These are phyloP conservation scores for Rhododendron griersonianum DNA, from an alignment of 148 eudicot genomes.

Conservation along the genomic window DNA sequence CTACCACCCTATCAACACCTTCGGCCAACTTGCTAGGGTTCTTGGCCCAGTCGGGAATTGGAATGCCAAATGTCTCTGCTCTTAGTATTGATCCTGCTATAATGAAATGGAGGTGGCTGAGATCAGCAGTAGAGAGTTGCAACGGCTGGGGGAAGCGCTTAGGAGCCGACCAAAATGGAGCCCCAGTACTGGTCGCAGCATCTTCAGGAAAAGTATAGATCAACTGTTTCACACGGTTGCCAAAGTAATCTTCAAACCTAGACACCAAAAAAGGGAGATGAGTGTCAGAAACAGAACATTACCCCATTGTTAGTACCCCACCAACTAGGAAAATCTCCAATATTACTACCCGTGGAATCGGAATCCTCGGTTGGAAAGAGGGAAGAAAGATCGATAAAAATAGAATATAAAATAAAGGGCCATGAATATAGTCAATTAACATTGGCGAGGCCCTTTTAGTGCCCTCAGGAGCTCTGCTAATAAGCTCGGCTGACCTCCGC, in stretches of 20 bases:
- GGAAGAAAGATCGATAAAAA: too few species aligned
- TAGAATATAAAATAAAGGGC: too few species aligned
- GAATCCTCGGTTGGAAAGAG: too few species aligned
- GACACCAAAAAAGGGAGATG: not conserved
- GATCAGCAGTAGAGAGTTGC: conserved; percentile 58
- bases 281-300: conserved; percentile 5
- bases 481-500: too few species aligned
- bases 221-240: conserved; percentile 76
- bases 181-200: conserved; percentile 80
- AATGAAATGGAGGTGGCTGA: conserved; percentile 69
- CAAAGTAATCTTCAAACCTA: conserved; percentile 91
- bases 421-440: too few species aligned
- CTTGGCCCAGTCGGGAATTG: conserved; percentile 75
- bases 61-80: conserved; percentile 86
- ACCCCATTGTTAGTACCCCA: not conserved
- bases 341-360: not conserved
- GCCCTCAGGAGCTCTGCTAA: too few species aligned
- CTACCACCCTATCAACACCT: conserved; percentile 58
- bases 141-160: conserved; percentile 82
- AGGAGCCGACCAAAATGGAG: conserved; percentile 96
- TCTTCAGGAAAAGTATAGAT: conserved; percentile 87
- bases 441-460: too few species aligned
- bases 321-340: not conserved
- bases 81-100: conserved; percentile 70
- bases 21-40: conserved; percentile 62